phyloP scores from a whole-genome alignment of 805 yeast genomes.

The Komagataella mondaviorum region DNA sequence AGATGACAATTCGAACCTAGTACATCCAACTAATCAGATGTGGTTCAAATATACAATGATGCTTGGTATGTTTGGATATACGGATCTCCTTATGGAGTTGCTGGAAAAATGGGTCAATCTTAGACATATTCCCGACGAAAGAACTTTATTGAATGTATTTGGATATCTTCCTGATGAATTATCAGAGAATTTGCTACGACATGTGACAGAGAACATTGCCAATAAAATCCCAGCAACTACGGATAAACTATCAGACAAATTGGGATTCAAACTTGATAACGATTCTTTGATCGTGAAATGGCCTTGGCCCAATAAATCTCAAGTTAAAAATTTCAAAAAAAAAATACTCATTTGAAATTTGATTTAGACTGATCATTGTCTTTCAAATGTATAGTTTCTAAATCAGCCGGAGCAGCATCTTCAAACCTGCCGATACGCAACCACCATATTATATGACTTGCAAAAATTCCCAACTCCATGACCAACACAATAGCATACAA shows the following conservation, averaged over 20 bases:
- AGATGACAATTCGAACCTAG: slow-evolving; percentile 15
- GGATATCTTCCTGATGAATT: not conserved
- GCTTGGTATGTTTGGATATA: slow-evolving; percentile 31
- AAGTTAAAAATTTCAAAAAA: not conserved
- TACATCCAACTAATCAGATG: slow-evolving; percentile 31
- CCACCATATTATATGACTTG: slow-evolving; percentile 64
- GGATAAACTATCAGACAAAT: not conserved
- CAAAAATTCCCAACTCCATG: slow-evolving; percentile 66
- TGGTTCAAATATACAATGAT: slow-evolving; percentile 41
- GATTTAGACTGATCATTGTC: not conserved
- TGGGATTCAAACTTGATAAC: not conserved
- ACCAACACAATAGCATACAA: slow-evolving; percentile 63
- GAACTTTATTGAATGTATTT: not conserved
- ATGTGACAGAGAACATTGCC: not conserved
- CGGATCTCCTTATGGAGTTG: slow-evolving; percentile 33
- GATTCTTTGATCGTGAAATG: not conserved
- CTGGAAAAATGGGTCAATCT: slow-evolving; percentile 42
- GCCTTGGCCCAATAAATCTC: not conserved
- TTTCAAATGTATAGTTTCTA: not conserved
- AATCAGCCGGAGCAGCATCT: not conserved
- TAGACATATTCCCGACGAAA: slow-evolving; percentile 21
- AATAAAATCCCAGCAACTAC: not conserved
- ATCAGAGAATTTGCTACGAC: not conserved
- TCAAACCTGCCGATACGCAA: slow-evolving; percentile 7
- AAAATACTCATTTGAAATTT: not conserved